Evolutionary conservation across 176 grass and related monocot genomes (phyloP).

Genomic region (Oryza rufipogon): DNA sequence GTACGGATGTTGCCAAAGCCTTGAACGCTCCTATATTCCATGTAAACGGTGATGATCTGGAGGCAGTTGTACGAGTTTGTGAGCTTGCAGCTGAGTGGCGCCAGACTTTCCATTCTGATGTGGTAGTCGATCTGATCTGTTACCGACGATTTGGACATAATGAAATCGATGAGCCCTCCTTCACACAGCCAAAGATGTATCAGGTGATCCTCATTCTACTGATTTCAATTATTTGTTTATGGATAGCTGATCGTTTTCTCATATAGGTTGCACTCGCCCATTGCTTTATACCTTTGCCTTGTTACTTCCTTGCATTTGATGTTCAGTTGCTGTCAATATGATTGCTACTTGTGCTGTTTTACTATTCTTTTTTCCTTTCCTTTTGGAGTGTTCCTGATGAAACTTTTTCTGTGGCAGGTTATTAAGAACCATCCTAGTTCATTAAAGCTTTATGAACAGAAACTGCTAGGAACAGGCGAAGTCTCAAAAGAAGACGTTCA

Average conservation of each 20-base stretch:
- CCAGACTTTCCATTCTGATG: constrained; percentile 91
- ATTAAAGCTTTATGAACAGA: constrained; percentile 82
- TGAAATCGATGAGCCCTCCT: constrained; percentile 98
- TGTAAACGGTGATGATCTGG: constrained; percentile 94
- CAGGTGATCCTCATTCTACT: constrained; percentile 54
- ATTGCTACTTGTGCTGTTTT: constrained; percentile 13
- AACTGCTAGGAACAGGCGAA: constrained; percentile 70
- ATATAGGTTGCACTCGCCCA: not conserved
- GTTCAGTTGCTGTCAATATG: not conserved
- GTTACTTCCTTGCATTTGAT: not conserved
- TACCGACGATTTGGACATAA: constrained; percentile 94
- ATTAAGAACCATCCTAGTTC: constrained; percentile 88
- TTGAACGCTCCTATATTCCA: constrained; percentile 82
- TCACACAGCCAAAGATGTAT: constrained; percentile 99
- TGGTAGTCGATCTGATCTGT: constrained; percentile 88
- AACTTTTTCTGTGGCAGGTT: constrained; percentile 58
- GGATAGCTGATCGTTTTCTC: not conserved
- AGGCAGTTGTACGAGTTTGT: constrained; percentile 84
- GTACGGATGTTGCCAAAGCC: constrained; percentile 76
- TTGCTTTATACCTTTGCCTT: not conserved
- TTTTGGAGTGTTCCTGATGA: not conserved
- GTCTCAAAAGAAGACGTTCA: constrained; percentile 71
- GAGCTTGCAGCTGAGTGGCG: constrained; percentile 95
- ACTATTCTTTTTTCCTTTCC: constrained; percentile 25
- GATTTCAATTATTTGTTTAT: constrained; percentile 17